Percentiles rank a stretch among this genome's conserved stretches.
These are phyloP conservation scores for Fusarium vanettenii DNA, from an alignment of 2,329 filamentous ascomycete species.

Conservation along the genomic window DNA sequence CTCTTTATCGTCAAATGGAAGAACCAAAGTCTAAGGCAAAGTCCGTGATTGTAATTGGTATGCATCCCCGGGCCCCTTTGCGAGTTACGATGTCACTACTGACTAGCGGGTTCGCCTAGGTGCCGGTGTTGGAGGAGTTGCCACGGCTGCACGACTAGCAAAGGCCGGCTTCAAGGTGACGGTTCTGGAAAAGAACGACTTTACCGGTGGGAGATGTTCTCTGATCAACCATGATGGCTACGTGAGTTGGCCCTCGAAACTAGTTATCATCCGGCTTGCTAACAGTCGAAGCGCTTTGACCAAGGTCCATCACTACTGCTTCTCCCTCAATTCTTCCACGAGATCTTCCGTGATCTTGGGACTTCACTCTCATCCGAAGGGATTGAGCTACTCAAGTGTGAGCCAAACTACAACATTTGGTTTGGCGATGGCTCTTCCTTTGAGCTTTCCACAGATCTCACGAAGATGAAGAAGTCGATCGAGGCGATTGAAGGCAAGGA, in stretches of 20 bases:
- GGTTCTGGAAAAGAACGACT: conserved; percentile 81
- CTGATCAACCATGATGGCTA: conserved; percentile 69
- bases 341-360: conserved; percentile 75
- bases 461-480: conserved; percentile 77
- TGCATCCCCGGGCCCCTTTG: too few relatives aligned
- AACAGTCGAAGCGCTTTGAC: conserved; percentile 70
- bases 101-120: conserved; percentile 52
- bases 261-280: background rate
- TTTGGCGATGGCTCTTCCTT: conserved; percentile 76
- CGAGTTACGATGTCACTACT: too few relatives aligned
- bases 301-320: conserved; percentile 81
- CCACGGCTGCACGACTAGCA: conserved; percentile 77
- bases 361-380: conserved; percentile 74
- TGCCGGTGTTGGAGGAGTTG: conserved; percentile 77
- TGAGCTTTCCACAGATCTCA: conserved; percentile 73
- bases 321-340: conserved; percentile 76
- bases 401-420: conserved; percentile 81
- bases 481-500: conserved; percentile 79
- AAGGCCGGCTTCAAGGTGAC: conserved; percentile 79
- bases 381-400: conserved; percentile 76
- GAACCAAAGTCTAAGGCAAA: conserved; percentile 36
- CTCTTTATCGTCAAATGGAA: conserved; percentile 15
- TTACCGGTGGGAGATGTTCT: conserved; percentile 78
- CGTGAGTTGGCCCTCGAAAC: conserved; percentile 4
- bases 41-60: conserved; percentile 46